Conservation (phyloP, 2,329 filamentous ascomycete genomes). For the Zymoseptoria passerinii region DNA sequence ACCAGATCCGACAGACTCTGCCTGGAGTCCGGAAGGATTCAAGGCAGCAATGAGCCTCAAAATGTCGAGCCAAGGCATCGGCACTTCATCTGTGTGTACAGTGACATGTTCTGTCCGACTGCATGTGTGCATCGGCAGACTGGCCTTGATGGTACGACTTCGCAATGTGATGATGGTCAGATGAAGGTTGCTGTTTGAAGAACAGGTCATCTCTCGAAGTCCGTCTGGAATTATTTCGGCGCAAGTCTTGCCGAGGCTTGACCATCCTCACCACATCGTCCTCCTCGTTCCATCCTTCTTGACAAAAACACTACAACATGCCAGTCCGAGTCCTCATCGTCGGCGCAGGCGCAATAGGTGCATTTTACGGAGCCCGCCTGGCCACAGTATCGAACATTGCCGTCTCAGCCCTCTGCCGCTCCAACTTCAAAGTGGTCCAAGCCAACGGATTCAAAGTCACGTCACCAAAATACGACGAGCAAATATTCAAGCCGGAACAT, state of each 20-base stretch:
- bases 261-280: background rate
- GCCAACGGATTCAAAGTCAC: slow-evolving; percentile 54
- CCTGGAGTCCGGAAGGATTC: too few relatives aligned
- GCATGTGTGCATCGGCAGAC: too few relatives aligned
- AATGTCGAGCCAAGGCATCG: too few relatives aligned
- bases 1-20: too few relatives aligned
- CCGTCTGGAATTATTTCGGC: too few relatives aligned
- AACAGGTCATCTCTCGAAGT: too few relatives aligned
- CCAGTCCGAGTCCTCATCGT: slow-evolving; percentile 56
- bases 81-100: too few relatives aligned
- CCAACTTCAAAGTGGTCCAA: slow-evolving; percentile 60
- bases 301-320: slow-evolving; percentile 22
- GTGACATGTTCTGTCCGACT: too few relatives aligned
- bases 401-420: slow-evolving; percentile 64
- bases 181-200: too few relatives aligned
- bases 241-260: background rate
- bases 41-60: too few relatives aligned
- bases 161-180: too few relatives aligned
- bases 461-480: slow-evolving; percentile 60
- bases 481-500: slow-evolving; percentile 53
- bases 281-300: background rate
- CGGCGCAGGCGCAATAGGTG: slow-evolving; percentile 63
- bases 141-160: too few relatives aligned
- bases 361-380: slow-evolving; percentile 62
- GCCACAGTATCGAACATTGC: slow-evolving; percentile 45